A percentile compares a stretch with the other conserved stretches of the same genome.
These are phyloP conservation scores for Chrysopogon serrulatus DNA, from an alignment of 176 grass and related monocot genomes.

Conservation along the genomic window DNA sequence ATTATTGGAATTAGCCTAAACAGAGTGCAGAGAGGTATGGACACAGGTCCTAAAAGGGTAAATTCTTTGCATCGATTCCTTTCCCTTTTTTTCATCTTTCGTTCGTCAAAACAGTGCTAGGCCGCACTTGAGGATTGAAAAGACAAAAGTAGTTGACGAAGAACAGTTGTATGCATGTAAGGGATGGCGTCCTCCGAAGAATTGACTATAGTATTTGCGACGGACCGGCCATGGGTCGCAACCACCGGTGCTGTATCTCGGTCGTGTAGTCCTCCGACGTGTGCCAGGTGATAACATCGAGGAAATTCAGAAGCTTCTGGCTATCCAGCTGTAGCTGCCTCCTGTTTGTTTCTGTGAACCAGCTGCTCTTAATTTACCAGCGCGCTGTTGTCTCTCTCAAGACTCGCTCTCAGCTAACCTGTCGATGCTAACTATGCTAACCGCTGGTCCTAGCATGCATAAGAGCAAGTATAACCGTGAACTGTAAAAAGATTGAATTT, in stretches of 20 bases:
- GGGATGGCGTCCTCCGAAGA: neutral
- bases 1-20: neutral
- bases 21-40: neutral
- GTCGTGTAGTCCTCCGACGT: slow-evolving; percentile 2
- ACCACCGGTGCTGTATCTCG: neutral
- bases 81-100: neutral
- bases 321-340: neutral
- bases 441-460: too few species aligned
- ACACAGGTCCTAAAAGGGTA: neutral
- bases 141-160: neutral
- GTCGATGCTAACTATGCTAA: neutral
- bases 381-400: too few species aligned
- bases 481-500: too few species aligned
- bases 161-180: neutral
- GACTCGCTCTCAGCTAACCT: neutral
- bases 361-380: too few species aligned
- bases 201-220: neutral
- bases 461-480: too few species aligned
- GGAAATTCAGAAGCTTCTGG: slow-evolving; percentile 5
- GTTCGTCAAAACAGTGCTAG: neutral
- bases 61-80: neutral
- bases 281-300: neutral
- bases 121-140: neutral
- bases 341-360: neutral
- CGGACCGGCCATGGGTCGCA: neutral